Conservation (phyloP, 2,329 filamentous ascomycete genomes). For the Phoma sp. region DNA sequence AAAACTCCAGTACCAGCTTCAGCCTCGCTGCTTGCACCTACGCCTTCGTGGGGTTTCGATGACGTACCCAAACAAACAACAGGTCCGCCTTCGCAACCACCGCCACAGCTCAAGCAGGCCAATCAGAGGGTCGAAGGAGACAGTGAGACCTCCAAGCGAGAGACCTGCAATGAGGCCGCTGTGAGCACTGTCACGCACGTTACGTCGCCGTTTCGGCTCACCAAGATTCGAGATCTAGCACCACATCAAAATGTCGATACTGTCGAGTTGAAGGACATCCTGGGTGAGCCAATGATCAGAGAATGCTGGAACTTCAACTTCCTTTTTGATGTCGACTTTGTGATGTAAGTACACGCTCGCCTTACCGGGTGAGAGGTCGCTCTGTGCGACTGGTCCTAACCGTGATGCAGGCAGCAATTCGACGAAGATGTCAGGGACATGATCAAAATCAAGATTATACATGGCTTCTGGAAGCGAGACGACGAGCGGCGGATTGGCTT, state of each 20-base stretch:
- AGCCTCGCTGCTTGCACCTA: not conserved
- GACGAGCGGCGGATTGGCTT: slow-evolving; percentile 65
- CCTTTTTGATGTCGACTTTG: slow-evolving; percentile 68
- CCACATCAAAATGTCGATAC: slow-evolving; percentile 69
- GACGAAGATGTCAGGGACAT: slow-evolving; percentile 62
- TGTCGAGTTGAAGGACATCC: slow-evolving; percentile 69
- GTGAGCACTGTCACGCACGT: slow-evolving; percentile 31
- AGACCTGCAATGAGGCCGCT: not conserved
- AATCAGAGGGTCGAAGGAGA: not conserved
- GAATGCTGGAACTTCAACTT: slow-evolving; percentile 77
- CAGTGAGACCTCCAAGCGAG: not conserved
- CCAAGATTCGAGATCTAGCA: slow-evolving; percentile 70
- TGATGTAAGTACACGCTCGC: slow-evolving; percentile 55
- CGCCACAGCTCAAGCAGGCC: not conserved
- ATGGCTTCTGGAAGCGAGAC: slow-evolving; percentile 73
- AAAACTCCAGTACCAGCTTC: slow-evolving; percentile 4
- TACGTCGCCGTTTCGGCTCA: slow-evolving; percentile 75
- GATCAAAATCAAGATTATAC: slow-evolving; percentile 65
- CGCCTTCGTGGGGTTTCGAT: slow-evolving; percentile 26
- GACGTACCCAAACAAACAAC: slow-evolving; percentile 23
- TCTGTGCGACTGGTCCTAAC: slow-evolving; percentile 8
- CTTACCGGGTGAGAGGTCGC: no score
- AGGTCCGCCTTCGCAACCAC: not conserved
- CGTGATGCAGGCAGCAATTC: slow-evolving; percentile 54
- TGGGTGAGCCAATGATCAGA: slow-evolving; percentile 76